Evolutionary conservation across 2,329 filamentous ascomycete genomes (phyloP).

Genomic region (Nigrograna mackinnonii): DNA sequence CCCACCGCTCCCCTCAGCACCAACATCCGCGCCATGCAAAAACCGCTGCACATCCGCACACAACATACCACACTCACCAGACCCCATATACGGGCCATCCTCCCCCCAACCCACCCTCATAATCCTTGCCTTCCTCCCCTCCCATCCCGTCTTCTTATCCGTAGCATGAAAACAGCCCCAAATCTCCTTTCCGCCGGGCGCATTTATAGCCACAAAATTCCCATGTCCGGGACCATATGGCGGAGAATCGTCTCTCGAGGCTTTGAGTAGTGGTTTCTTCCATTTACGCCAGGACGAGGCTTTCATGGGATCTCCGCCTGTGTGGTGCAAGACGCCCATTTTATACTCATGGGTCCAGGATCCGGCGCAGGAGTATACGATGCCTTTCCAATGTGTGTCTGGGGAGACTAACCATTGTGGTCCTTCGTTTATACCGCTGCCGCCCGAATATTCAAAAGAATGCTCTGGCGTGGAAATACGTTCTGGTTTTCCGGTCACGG

Average conservation of each 20-base stretch:
- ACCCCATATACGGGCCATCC: slow-evolving; percentile 48
- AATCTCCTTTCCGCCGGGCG: slow-evolving; percentile 40
- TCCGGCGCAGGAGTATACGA: slow-evolving; percentile 52
- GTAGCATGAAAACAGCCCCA: slow-evolving; percentile 52
- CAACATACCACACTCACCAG: slow-evolving; percentile 38
- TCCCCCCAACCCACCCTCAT: slow-evolving; percentile 45
- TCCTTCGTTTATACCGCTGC: slow-evolving; percentile 50
- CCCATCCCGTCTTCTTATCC: slow-evolving; percentile 49
- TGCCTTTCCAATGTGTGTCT: slow-evolving; percentile 43
- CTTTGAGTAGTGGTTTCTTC: slow-evolving; percentile 42
- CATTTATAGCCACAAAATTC: slow-evolving; percentile 45
- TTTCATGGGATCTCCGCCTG: slow-evolving; percentile 45
- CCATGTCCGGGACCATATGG: slow-evolving; percentile 53
- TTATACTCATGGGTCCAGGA: slow-evolving; percentile 54
- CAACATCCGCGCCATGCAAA: slow-evolving; percentile 18
- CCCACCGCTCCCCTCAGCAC: neutral
- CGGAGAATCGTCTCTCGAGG: slow-evolving; percentile 33
- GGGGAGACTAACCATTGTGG: slow-evolving; percentile 43
- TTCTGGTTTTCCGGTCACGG: slow-evolving; percentile 38
- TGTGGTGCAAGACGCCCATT: slow-evolving; percentile 48
- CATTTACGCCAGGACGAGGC: slow-evolving; percentile 44
- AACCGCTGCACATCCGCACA: slow-evolving; percentile 37
- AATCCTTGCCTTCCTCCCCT: slow-evolving; percentile 48
- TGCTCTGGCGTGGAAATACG: slow-evolving; percentile 46
- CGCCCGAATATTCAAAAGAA: slow-evolving; percentile 45